Conservation (phyloP, 2,329 filamentous ascomycete species). For the Plenodomus biglobosus region DNA sequence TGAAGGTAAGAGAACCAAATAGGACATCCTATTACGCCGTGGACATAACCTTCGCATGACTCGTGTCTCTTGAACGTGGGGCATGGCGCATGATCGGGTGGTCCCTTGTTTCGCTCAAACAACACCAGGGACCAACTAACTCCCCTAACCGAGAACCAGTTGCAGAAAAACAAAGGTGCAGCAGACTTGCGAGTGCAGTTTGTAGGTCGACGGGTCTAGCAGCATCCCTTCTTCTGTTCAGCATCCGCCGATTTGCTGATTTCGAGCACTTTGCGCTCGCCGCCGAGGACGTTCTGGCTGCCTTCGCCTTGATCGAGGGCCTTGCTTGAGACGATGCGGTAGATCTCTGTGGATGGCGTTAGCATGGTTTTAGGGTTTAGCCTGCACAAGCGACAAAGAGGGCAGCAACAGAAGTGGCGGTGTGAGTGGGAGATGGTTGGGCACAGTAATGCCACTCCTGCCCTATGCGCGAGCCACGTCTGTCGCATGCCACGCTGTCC, state of each 20-base stretch:
- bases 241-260: constrained; percentile 84
- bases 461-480: background rate
- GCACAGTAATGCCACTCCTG: constrained; percentile 1
- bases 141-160: constrained; percentile 5
- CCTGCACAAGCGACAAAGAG: background rate
- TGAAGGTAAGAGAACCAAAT: constrained; percentile 27
- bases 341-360: constrained; percentile 72
- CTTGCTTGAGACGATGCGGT: constrained; percentile 98
- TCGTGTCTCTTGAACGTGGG: constrained; percentile 25
- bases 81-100: constrained; percentile 17
- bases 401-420: constrained; percentile 12
- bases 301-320: constrained; percentile 87
- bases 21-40: constrained; percentile 40
- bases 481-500: background rate
- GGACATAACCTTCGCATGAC: constrained; percentile 33
- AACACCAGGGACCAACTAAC: background rate
- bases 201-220: constrained; percentile 54
- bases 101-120: constrained; percentile 7
- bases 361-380: constrained; percentile 1
- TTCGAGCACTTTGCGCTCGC: constrained; percentile 73
- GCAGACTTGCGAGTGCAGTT: constrained; percentile 16
- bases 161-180: constrained; percentile 13
- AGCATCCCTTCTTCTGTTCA: constrained; percentile 78
- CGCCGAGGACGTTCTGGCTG: constrained; percentile 74
- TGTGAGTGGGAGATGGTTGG: constrained; percentile 2